Conservation (phyloP, 805 yeast genomes). For the Nakazawaea ernobii region DNA sequence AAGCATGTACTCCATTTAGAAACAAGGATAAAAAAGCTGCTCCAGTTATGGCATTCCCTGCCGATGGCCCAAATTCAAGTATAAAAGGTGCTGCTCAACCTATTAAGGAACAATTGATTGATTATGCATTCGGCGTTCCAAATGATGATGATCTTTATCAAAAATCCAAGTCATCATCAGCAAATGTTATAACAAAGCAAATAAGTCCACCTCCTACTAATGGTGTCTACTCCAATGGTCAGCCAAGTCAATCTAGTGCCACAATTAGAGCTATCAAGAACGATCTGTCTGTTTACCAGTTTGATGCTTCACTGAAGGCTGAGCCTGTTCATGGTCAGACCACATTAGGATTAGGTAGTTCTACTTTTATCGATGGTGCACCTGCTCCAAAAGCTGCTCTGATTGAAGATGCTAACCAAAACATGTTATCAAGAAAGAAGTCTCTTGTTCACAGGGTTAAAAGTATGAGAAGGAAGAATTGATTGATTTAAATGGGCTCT, state of each 20-base stretch:
- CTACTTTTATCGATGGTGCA: conserved; percentile 93
- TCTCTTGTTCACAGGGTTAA: conserved; percentile 68
- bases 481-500: neutral
- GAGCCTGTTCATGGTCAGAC: conserved; percentile 79
- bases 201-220: neutral
- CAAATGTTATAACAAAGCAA: neutral
- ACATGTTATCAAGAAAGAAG: conserved; percentile 72
- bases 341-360: conserved; percentile 84
- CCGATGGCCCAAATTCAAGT: conserved; percentile 88
- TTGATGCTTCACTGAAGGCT: conserved; percentile 67
- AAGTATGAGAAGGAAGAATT: conserved; percentile 11
- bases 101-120: conserved; percentile 54
- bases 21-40: conserved; percentile 71
- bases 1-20: conserved; percentile 96
- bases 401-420: conserved; percentile 28
- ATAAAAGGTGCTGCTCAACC: conserved; percentile 60
- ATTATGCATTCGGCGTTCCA: conserved; percentile 69
- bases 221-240: neutral
- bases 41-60: conserved; percentile 94
- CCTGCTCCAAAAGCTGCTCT: conserved; percentile 66
- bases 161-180: neutral
- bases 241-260: conserved; percentile 14
- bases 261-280: conserved; percentile 37
- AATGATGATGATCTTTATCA: conserved; percentile 14
- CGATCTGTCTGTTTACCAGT: conserved; percentile 49